Conservation (phyloP, 305 asterid species). For the Fraxinus ornus region DNA sequence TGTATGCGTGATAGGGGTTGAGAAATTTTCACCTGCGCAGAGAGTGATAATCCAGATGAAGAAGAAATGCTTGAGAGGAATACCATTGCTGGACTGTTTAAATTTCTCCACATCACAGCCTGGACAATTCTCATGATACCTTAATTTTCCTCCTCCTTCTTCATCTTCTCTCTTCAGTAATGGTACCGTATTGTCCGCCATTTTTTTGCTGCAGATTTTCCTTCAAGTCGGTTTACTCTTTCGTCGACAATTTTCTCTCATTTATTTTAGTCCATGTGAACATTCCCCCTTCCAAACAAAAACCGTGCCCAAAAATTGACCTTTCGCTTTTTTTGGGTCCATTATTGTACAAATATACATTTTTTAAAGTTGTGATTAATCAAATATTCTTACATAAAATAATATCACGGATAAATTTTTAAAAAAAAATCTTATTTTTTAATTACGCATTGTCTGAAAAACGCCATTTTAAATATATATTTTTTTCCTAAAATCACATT, state of each 20-base stretch:
- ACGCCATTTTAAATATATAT: too few species aligned
- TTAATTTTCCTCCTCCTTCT: not conserved
- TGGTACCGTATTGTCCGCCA: conserved; percentile 18
- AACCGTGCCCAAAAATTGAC: too few species aligned
- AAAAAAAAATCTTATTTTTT: too few species aligned
- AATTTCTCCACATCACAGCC: conserved; percentile 48
- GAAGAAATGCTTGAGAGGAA: conserved; percentile 47
- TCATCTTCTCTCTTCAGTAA: conserved; percentile 26
- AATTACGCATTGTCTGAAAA: too few species aligned
- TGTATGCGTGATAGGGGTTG: not conserved
- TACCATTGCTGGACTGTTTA: conserved; percentile 31
- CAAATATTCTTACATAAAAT: too few species aligned
- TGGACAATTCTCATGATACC: conserved; percentile 43
- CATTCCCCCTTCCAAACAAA: too few species aligned
- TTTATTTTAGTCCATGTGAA: too few species aligned
- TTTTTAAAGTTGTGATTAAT: too few species aligned
- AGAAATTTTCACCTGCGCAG: conserved; percentile 41
- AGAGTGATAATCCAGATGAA: conserved; percentile 56
- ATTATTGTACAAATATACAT: too few species aligned
- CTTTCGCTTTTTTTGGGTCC: too few species aligned
- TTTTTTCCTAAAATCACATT: too few species aligned
- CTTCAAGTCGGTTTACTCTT: not conserved
- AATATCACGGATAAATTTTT: too few species aligned
- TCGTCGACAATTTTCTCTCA: not conserved
- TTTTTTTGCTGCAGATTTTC: not conserved